phyloP scores from a whole-genome alignment of 495 filamentous ascomycete genomes.

The Penicilliopsis zonata region DNA sequence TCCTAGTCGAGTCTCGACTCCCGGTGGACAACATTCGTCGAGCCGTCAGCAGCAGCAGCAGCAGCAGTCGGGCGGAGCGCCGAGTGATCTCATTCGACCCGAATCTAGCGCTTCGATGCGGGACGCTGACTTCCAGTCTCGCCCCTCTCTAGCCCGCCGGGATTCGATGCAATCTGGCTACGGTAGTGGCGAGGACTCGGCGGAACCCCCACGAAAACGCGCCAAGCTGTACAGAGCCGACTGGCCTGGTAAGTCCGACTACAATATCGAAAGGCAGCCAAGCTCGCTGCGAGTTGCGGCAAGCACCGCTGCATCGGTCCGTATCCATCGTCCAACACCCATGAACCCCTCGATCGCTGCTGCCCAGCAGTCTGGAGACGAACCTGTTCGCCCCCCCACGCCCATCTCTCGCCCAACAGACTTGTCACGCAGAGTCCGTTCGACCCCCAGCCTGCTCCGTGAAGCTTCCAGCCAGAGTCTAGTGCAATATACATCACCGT shows the following conservation, averaged over 20 bases:
- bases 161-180: conserved; percentile 45
- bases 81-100: conserved; percentile 29
- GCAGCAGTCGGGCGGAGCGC: conserved; percentile 12
- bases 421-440: conserved; percentile 18
- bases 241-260: conserved; percentile 52
- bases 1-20: conserved; percentile 26
- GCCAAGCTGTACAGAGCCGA: conserved; percentile 61
- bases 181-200: conserved; percentile 54
- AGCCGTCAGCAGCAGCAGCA: conserved; percentile 16
- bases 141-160: conserved; percentile 17
- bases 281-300: conserved; percentile 81
- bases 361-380: conserved; percentile 50
- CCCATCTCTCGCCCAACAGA: conserved; percentile 47
- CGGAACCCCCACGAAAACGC: conserved; percentile 53
- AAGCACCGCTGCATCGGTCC: conserved; percentile 75
- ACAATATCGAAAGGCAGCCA: conserved; percentile 51
- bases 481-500: conserved; percentile 35
- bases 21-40: conserved; percentile 11
- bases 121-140: conserved; percentile 20
- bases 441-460: conserved; percentile 25
- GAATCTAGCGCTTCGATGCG: conserved; percentile 37
- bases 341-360: conserved; percentile 38
- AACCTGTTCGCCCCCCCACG: conserved; percentile 69
- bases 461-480: conserved; percentile 28
- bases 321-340: conserved; percentile 68